Conservation (phyloP, 2,329 filamentous ascomycete genomes). For the Hymenoscyphus infarciens region DNA sequence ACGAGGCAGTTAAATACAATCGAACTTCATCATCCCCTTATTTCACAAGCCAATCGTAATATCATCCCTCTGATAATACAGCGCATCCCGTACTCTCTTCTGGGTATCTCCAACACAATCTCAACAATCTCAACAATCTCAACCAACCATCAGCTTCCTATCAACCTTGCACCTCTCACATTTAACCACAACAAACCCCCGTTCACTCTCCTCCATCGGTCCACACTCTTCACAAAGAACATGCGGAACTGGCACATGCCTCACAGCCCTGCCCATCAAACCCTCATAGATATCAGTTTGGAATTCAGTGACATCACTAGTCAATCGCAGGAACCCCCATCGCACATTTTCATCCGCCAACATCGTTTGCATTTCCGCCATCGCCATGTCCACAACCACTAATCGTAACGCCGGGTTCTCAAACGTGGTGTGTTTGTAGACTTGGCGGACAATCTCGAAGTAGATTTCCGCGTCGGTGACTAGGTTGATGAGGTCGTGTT, state of each 20-base stretch:
- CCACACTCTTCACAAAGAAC: conserved; percentile 15
- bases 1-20: not conserved
- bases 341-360: conserved; percentile 10
- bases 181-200: not conserved
- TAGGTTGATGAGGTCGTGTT: conserved; percentile 15
- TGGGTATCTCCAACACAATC: no score
- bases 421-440: conserved; percentile 16
- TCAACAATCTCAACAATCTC: no score
- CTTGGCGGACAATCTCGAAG: conserved; percentile 13
- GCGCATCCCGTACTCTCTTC: not conserved
- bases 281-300: conserved; percentile 19
- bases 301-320: conserved; percentile 20
- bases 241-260: not conserved
- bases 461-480: conserved; percentile 13
- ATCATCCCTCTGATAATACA: not conserved
- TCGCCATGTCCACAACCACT: conserved; percentile 21
- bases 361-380: conserved; percentile 20
- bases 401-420: conserved; percentile 15
- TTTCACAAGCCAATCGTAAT: not conserved
- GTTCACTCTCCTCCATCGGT: not conserved
- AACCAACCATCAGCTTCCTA: conserved; percentile 6
- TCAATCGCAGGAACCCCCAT: conserved; percentile 16
- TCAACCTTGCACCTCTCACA: conserved; percentile 6
- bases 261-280: not conserved
- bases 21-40: not conserved